Conservation (phyloP, 169 alveolate genomes). For the Sarcocystis neurona region DNA sequence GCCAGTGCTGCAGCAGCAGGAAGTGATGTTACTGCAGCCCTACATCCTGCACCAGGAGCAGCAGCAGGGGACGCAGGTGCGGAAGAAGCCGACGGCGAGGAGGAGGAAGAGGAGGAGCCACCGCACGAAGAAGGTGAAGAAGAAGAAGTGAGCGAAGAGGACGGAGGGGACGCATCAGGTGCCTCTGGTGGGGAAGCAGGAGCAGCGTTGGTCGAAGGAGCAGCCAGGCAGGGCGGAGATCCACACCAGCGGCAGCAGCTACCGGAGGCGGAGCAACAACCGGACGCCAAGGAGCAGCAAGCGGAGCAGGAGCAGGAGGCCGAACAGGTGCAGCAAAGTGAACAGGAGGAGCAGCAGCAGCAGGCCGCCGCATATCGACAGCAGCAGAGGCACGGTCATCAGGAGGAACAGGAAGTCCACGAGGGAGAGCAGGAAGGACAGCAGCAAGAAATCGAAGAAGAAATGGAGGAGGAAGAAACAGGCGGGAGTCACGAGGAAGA, state of each 20-base stretch:
- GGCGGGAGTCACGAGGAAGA: not conserved
- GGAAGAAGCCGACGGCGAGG: not conserved
- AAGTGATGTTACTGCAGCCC: no score
- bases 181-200: not conserved
- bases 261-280: conserved; percentile 1
- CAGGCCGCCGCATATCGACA: not conserved
- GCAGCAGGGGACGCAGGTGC: not conserved
- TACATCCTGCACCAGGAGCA: no score
- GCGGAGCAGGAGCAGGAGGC: not conserved
- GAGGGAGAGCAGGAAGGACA: not conserved
- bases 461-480: not conserved
- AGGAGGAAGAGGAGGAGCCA: not conserved
- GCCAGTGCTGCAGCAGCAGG: no score
- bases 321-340: not conserved
- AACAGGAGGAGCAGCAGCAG: not conserved
- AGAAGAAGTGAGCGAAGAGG: not conserved
- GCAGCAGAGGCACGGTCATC: not conserved
- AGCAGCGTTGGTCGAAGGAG: conserved; percentile 7
- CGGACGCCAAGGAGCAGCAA: conserved; percentile 2
- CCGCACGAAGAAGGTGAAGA: not conserved
- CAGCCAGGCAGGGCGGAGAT: not conserved
- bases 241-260: conserved; percentile 10
- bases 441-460: no score
- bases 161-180: not conserved
- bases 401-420: not conserved